phyloP scores from a whole-genome alignment of 768 basidiomycete genomes.

The Butyriboletus loyo region DNA sequence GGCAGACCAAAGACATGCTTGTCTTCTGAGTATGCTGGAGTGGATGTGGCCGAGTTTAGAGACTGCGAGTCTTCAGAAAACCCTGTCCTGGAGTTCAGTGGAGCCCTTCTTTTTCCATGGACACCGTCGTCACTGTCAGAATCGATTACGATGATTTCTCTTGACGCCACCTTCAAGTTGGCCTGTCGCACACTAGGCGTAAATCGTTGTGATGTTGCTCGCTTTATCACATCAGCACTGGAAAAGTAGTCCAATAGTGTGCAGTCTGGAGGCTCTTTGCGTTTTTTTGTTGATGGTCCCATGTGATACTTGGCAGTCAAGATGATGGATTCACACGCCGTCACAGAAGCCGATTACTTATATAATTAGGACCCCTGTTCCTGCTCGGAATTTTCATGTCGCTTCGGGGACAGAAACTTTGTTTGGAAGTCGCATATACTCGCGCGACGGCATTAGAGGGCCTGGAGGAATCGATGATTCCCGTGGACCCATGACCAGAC shows the following conservation, averaged over 20 bases:
- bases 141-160: conserved; percentile 60
- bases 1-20: conserved; percentile 22
- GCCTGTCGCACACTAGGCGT: background rate
- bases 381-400: too few species aligned
- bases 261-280: conserved; percentile 29
- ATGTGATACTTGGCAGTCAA: conserved; percentile 22
- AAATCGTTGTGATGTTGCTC: conserved; percentile 8
- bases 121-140: conserved; percentile 50
- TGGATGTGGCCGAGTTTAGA: background rate
- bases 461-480: too few species aligned
- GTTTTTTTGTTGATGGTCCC: conserved; percentile 38
- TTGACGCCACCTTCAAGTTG: background rate
- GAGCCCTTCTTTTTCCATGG: background rate
- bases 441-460: too few species aligned
- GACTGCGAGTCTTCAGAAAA: background rate
- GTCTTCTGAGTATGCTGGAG: background rate
- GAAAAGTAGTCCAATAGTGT: conserved; percentile 51
- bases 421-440: too few species aligned
- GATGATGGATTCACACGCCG: background rate
- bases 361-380: too few species aligned
- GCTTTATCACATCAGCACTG: conserved; percentile 20
- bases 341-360: background rate
- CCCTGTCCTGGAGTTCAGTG: background rate
- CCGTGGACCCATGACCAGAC: too few species aligned
- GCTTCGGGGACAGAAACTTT: too few species aligned